Percentiles rank a stretch among this genome's conserved stretches.
Conservation (phyloP, 2,329 filamentous ascomycete genomes). For the Fusarium marasasianum region DNA sequence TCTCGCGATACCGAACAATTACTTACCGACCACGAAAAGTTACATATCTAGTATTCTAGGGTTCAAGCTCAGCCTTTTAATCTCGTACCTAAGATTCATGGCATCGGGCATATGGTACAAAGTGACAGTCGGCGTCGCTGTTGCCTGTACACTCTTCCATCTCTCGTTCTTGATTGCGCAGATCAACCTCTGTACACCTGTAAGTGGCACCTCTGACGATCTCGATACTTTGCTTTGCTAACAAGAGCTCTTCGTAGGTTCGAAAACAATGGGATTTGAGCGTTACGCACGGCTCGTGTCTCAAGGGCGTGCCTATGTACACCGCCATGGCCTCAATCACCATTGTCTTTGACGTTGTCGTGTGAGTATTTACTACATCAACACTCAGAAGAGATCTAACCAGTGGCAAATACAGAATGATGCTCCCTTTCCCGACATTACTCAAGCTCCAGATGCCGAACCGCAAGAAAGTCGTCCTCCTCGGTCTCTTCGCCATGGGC, state of each 20-base stretch:
- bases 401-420: conserved; percentile 43
- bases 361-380: conserved; percentile 44
- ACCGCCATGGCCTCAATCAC: conserved; percentile 53
- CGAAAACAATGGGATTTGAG: conserved; percentile 54
- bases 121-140: conserved; percentile 47
- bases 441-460: conserved; percentile 49
- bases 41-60: conserved; percentile 55
- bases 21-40: conserved; percentile 30
- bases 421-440: conserved; percentile 54
- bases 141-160: conserved; percentile 51
- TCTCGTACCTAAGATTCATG: conserved; percentile 57
- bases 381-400: background rate
- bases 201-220: background rate
- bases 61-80: conserved; percentile 58
- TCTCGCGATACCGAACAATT: background rate
- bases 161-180: conserved; percentile 50
- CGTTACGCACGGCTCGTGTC: conserved; percentile 50
- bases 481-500: conserved; percentile 58
- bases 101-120: conserved; percentile 48
- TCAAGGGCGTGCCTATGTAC: conserved; percentile 54
- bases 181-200: conserved; percentile 50
- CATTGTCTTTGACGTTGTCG: conserved; percentile 53
- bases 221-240: background rate
- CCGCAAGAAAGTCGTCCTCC: conserved; percentile 54
- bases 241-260: background rate